A percentile compares a stretch with the other conserved stretches of the same genome.
Evolutionary conservation across 2,329 filamentous ascomycete genomes (phyloP).

Genomic region (Aspergillus awamori): DNA sequence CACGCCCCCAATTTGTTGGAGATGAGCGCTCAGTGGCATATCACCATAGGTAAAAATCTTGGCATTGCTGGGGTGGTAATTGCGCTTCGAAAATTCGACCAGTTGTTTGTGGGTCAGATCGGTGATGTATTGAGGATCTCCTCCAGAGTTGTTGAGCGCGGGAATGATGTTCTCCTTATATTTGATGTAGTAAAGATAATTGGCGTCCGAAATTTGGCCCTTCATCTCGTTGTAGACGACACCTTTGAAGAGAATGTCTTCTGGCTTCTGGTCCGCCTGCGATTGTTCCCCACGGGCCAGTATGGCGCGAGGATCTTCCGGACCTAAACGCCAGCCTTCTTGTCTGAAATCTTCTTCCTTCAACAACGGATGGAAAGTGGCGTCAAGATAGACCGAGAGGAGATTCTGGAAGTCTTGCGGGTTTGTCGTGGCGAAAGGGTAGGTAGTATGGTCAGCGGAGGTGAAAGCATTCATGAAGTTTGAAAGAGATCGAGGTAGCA

Average conservation of each 20-base stretch:
- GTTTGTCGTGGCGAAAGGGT: slow-evolving; percentile 97
- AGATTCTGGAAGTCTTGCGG: slow-evolving; percentile 93
- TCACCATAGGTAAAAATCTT: slow-evolving; percentile 96
- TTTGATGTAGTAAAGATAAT: slow-evolving; percentile 92
- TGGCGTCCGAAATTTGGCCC: slow-evolving; percentile 95
- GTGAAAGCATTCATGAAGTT: slow-evolving; percentile 99
- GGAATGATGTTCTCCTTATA: slow-evolving; percentile 96
- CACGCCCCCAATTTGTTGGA: slow-evolving; percentile 75
- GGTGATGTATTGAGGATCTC: slow-evolving; percentile 94
- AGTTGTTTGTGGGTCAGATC: slow-evolving; percentile 91
- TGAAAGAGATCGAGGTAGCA: slow-evolving; percentile 95
- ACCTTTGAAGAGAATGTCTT: slow-evolving; percentile 45
- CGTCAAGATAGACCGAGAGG: slow-evolving; percentile 94
- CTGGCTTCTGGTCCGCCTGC: slow-evolving; percentile 42
- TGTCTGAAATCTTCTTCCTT: slow-evolving; percentile 92
- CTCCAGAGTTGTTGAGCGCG: slow-evolving; percentile 92
- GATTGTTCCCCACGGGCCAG: slow-evolving; percentile 36
- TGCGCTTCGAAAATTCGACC: slow-evolving; percentile 81
- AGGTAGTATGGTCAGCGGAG: slow-evolving; percentile 92
- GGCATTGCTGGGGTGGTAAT: slow-evolving; percentile 97
- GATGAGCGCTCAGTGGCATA: slow-evolving; percentile 80
- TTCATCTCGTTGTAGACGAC: slow-evolving; percentile 91
- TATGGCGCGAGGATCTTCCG: slow-evolving; percentile 75
- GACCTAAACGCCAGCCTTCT: slow-evolving; percentile 94
- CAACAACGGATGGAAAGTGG: slow-evolving; percentile 84